Evolutionary conservation across 2,329 filamentous ascomycete genomes (phyloP), one percentile per base, ranked within the genome.

Genomic region (Cordyceps farinosa): DNA sequence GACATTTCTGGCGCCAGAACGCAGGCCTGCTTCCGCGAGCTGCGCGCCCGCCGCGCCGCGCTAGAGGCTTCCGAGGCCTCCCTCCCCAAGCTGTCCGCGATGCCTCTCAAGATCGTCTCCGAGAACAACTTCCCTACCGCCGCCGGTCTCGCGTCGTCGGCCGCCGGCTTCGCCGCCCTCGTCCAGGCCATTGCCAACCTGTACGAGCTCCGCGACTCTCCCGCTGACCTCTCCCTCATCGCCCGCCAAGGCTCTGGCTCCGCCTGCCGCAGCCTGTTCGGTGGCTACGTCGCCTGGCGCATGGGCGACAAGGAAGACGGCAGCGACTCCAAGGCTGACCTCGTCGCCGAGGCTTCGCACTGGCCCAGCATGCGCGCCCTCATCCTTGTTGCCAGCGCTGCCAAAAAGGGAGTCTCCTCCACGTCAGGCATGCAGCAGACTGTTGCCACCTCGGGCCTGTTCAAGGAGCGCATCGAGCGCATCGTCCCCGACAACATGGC

Each of bases 41-140:
- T 99, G 57, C 90, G 94, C 64, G 76, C 87, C 59, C 87, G 95
- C 52, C 90, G 95, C 66, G 83, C 87, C 59, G 81, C 86, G 30
- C 82, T 98, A 71, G 95, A 99, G 77, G 80, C 82, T 42, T 77
- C 83, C 65, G 82, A 97, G 74, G 70, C 87, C 0, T 87, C 86
- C 29, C 84, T 97, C n/a, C 92, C 94, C 50, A 91, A 90, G 76
- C 87, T 99, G 63, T 90, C 92, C 11, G 74, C 82, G 58, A 82
- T 90, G 71, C 87, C 90, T 40, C 86, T 99, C 66, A 90, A 89
- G 70, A 89, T 99, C 68, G 92, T 97, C 63, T 95, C 91, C 63
- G 90, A 95, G 80, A 99, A 99, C 84, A 99, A 99, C 84, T 99
- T 99, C 84, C 95, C 95, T 67, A 99, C 95, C 2, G 95, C 95